phyloP scores from a whole-genome alignment of 768 basidiomycete genomes.

The Zangia roseola region DNA sequence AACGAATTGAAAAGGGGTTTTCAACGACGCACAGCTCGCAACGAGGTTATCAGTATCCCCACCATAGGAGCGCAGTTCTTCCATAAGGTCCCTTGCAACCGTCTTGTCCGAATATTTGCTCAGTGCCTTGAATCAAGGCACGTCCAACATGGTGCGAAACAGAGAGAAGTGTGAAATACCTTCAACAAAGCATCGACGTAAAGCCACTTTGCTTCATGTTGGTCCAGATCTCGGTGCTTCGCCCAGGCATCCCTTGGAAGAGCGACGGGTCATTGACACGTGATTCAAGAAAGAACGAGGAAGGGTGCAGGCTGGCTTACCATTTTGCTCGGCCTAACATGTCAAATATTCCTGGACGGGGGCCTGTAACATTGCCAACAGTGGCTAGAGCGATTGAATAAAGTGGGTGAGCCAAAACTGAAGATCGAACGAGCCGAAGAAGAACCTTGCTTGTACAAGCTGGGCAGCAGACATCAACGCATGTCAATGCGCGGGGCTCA shows the following conservation, averaged over 20 bases:
- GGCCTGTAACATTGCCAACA: constrained; percentile 77
- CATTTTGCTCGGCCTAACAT: constrained; percentile 93
- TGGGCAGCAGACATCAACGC: constrained; percentile 31
- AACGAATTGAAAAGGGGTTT: neutral
- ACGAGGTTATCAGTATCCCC: constrained; percentile 64
- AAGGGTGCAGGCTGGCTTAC: constrained; percentile 39
- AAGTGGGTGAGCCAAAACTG: constrained; percentile 1
- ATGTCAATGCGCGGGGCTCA: neutral
- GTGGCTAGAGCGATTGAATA: constrained; percentile 62
- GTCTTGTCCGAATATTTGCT: constrained; percentile 84
- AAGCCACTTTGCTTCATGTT: constrained; percentile 79
- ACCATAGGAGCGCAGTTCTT: constrained; percentile 76
- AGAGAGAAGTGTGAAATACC: constrained; percentile 39
- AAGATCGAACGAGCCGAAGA: neutral
- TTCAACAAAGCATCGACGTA: constrained; percentile 89
- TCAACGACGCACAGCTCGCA: constrained; percentile 53
- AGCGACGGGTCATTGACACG: constrained; percentile 15
- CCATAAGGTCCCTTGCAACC: constrained; percentile 67
- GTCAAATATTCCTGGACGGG: constrained; percentile 86
- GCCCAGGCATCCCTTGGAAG: constrained; percentile 87
- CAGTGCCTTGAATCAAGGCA: constrained; percentile 51
- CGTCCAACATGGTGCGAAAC: neutral
- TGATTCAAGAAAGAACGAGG: constrained; percentile 14
- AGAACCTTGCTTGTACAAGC: constrained; percentile 90
- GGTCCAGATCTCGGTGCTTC: constrained; percentile 81